A percentile compares a stretch with the other conserved stretches of the same genome.
phyloP scores from a whole-genome alignment of 1,284 basidiomycete species.

The Leccinum fallax region DNA sequence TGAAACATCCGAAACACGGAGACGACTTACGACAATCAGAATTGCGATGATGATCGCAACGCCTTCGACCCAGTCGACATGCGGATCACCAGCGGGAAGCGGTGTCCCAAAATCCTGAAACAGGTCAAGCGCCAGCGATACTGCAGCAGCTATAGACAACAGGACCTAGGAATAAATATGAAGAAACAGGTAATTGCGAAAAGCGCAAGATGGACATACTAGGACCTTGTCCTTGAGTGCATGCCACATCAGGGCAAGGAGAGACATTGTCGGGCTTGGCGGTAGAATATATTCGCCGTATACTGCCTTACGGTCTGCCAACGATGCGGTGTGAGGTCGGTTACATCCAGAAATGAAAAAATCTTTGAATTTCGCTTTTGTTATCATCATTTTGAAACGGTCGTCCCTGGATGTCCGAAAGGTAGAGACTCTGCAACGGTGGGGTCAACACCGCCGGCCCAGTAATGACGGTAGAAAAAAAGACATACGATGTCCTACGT shows the following conservation, averaged over 20 bases:
- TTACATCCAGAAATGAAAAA: too few species aligned
- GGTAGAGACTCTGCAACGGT: constrained; percentile 76
- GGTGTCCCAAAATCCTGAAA: too few species aligned
- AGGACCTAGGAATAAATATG: background rate
- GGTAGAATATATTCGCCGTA: constrained; percentile 51
- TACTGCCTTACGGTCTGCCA: too few species aligned
- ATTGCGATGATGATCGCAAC: too few species aligned
- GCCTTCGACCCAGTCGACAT: too few species aligned
- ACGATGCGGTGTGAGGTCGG: too few species aligned
- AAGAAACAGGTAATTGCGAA: background rate
- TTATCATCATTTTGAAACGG: background rate
- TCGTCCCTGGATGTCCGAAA: constrained; percentile 84
- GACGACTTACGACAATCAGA: too few species aligned
- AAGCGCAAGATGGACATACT: constrained; percentile 47
- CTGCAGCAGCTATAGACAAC: too few species aligned
- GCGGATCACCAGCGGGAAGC: too few species aligned
- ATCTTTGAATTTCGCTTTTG: too few species aligned
- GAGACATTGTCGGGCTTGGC: constrained; percentile 72
- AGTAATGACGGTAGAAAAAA: background rate
- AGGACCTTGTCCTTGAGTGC: constrained; percentile 96
- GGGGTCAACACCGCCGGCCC: background rate
- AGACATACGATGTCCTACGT: constrained; percentile 90
- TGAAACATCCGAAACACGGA: fast-evolving
- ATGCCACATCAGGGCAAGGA: constrained; percentile 89
- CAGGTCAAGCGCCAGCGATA: too few species aligned